Conservation (phyloP, 2,329 filamentous ascomycete species). For the Aspergillus alliaceus region DNA sequence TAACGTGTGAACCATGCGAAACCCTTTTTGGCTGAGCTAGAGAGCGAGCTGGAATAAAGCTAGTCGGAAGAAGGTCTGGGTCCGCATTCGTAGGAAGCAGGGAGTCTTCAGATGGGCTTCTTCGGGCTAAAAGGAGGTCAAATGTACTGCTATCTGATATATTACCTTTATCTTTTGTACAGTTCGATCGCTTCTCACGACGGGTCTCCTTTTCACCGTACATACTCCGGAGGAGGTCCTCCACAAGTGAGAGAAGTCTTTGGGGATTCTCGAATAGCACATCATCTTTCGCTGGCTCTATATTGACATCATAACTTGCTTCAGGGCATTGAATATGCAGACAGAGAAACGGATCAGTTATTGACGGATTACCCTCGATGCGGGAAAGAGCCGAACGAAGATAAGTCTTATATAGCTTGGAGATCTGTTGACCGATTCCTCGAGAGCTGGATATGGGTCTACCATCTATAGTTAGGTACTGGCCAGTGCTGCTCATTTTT, state of each 20-base stretch:
- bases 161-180: slow-evolving; percentile 4
- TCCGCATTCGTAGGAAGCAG: neutral
- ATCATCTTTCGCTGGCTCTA: slow-evolving; percentile 65
- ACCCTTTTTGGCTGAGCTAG: neutral
- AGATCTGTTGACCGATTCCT: slow-evolving; percentile 56
- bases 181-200: neutral
- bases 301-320: slow-evolving; percentile 60
- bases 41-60: neutral
- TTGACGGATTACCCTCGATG: slow-evolving; percentile 15
- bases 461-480: slow-evolving; percentile 59
- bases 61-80: neutral
- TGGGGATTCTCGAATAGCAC: slow-evolving; percentile 56
- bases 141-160: slow-evolving; percentile 11
- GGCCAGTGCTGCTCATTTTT: slow-evolving; percentile 36
- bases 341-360: slow-evolving; percentile 57
- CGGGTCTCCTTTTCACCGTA: slow-evolving; percentile 11
- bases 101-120: slow-evolving; percentile 5
- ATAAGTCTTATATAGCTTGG: slow-evolving; percentile 51
- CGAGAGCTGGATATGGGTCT: slow-evolving; percentile 54
- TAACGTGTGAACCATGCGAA: neutral
- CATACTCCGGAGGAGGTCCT: slow-evolving; percentile 34
- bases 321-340: slow-evolving; percentile 55
- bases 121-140: slow-evolving; percentile 23
- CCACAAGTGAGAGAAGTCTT: slow-evolving; percentile 44
- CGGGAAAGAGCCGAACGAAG: slow-evolving; percentile 39